Evolutionary conservation across 768 basidiomycete species (phyloP).

Genomic region (Trametes maxima): DNA sequence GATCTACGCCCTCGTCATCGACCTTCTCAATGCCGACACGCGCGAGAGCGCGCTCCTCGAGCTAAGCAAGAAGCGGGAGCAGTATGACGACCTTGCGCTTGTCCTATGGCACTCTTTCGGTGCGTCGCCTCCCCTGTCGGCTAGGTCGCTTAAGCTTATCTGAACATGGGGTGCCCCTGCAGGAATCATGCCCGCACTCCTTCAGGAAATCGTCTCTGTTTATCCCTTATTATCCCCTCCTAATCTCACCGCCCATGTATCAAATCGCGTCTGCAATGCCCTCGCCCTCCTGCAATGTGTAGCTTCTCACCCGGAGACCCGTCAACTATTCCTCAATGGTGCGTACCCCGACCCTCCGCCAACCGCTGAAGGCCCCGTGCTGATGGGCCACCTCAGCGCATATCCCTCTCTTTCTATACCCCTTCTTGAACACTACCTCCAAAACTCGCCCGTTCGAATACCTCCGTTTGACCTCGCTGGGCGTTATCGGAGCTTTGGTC

Average conservation of each 20-base stretch:
- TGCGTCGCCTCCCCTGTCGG: conserved; percentile 37
- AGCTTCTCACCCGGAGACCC: conserved; percentile 94
- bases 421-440: conserved; percentile 97
- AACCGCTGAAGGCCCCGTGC: not conserved
- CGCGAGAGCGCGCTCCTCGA: conserved; percentile 91
- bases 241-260: conserved; percentile 94
- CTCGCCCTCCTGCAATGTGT: conserved; percentile 97
- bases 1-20: conserved; percentile 89
- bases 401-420: conserved; percentile 93
- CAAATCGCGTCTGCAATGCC: conserved; percentile 98
- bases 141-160: not conserved
- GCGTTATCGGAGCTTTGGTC: conserved; percentile 97
- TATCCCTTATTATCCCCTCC: conserved; percentile 96
- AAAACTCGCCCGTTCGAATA: conserved; percentile 99
- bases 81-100: conserved; percentile 97
- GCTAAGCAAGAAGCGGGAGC: conserved; percentile 97
- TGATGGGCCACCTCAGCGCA: conserved; percentile 59
- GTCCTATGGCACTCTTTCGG: conserved; percentile 99
- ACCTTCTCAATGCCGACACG: conserved; percentile 79
- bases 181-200: conserved; percentile 97
- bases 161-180: not conserved
- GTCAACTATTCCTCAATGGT: conserved; percentile 95
- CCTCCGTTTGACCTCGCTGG: conserved; percentile 97
- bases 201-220: conserved; percentile 98
- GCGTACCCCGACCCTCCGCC: conserved; percentile 24